Base-by-base conservation (phyloP, 1,284 basidiomycete species). In the Papiliotrema nemorosa region DNA sequence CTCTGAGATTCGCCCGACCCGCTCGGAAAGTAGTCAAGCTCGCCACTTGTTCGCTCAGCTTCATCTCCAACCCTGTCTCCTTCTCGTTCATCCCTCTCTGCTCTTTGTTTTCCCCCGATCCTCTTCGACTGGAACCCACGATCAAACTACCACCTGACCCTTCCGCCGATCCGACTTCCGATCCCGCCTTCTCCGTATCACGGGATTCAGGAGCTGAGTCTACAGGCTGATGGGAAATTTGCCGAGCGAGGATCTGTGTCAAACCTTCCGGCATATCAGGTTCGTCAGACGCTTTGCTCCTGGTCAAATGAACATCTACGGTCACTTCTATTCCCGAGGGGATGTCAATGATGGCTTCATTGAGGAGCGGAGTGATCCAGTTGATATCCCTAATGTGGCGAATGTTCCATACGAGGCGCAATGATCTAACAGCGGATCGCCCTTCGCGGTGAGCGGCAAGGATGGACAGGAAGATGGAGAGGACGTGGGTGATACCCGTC, bases 371-470 rank as follows among this genome's bases (percentile, higher is more conserved):
- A 2, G 61, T n/a, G 26, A 67, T 60, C 61, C 63, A 65, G 39
- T 63, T 54, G 14, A 67, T 49, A 47, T 67, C 63, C 36, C 37
- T 54, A 27, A 21, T 58, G 60, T 49, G 59, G 58, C 47, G 47
- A 38, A 64, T 55, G 57, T 65, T 72, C 70, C 72, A 73, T 22
- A 68, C 52, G 20, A 74, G 57, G 3, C 58, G 57, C 9, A 67
- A 51, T 9, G 41, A 29, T 10, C 50, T 67, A 49, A 65, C 62
- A 18, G 59, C 54, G 9, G 59, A 59, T 25, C 52, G 53, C 6
- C 63, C 64, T n/a, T 56, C 36, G 24, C 53, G 54, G 25, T 60
- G 60, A 13, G 63, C 58, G 12, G 47, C 38, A 13, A 70, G 53
- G 29, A 68, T 59, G 21, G 60, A 50, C 4, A 64, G 58, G 13